Conservation (phyloP, 179 eudicot species). For the Camellia oleifera region DNA sequence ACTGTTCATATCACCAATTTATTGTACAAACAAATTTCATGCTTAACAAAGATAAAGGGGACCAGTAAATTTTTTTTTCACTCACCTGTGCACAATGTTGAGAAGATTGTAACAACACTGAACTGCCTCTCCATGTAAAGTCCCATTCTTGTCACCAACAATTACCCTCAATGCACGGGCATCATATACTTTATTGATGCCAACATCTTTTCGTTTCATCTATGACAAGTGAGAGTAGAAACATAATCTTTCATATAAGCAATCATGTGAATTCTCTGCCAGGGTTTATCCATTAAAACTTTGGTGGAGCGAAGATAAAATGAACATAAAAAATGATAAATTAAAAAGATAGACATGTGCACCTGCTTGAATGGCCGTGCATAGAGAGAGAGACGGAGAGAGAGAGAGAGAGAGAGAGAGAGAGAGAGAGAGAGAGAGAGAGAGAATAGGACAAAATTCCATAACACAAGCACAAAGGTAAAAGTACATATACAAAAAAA, state of each 20-base stretch:
- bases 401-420: too few relatives aligned
- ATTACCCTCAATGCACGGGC: constrained; percentile 92
- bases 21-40: not conserved
- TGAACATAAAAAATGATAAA: not conserved
- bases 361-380: not conserved
- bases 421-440: too few relatives aligned
- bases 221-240: constrained; percentile 23
- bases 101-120: constrained; percentile 84
- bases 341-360: not conserved
- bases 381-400: too few relatives aligned
- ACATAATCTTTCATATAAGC: not conserved
- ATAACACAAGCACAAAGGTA: not conserved
- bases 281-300: not conserved
- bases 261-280: not conserved
- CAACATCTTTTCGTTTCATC: constrained; percentile 92
- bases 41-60: not conserved
- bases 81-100: constrained; percentile 75
- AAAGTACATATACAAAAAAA: not conserved
- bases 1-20: not conserved
- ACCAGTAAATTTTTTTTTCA: not conserved
- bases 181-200: constrained; percentile 78
- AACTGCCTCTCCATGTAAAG: constrained; percentile 91
- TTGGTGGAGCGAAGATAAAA: not conserved
- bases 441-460: not conserved
- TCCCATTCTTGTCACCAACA: constrained; percentile 89